phyloP scores from a whole-genome alignment of 441 rosid species.

The Theobroma grandiflorum region DNA sequence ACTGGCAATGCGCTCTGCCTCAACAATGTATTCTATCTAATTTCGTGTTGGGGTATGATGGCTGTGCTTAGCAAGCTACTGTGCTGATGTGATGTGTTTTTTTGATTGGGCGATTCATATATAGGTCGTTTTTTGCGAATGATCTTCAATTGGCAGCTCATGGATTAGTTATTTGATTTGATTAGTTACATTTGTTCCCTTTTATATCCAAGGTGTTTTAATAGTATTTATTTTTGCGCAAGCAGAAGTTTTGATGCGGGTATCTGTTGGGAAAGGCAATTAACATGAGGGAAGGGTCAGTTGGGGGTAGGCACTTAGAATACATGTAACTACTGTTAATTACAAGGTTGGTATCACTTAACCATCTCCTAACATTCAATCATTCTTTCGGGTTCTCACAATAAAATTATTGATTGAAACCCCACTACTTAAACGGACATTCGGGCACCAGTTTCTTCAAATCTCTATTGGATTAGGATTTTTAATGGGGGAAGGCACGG shows the following conservation, averaged over 20 bases:
- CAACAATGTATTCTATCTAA: constrained; percentile 33
- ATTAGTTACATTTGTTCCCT: not conserved
- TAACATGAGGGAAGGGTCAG: constrained; percentile 62
- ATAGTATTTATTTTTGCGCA: not conserved
- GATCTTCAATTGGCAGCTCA: not conserved
- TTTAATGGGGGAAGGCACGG: constrained; percentile 65
- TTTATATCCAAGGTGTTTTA: not conserved
- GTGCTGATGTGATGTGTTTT: not conserved
- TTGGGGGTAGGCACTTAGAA: constrained; percentile 65
- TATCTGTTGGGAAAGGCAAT: constrained; percentile 62
- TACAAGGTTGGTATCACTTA: constrained; percentile 72
- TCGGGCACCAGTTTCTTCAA: constrained; percentile 19
- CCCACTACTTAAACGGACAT: constrained; percentile 64
- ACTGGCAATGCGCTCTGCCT: constrained; percentile 28
- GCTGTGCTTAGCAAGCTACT: constrained; percentile 13
- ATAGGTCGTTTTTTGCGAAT: not conserved
- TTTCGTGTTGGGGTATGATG: constrained; percentile 32
- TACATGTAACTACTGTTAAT: constrained; percentile 36
- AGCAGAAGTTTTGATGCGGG: constrained; percentile 31
- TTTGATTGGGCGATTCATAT: not conserved
- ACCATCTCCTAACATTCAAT: constrained; percentile 74
- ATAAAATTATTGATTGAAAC: constrained; percentile 50
- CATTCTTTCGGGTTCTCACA: constrained; percentile 71
- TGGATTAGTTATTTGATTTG: not conserved
- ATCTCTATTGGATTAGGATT: constrained; percentile 4